phyloP scores from a whole-genome alignment of 352 stramenopile genomes.

The Phytopythium delawarense region DNA sequence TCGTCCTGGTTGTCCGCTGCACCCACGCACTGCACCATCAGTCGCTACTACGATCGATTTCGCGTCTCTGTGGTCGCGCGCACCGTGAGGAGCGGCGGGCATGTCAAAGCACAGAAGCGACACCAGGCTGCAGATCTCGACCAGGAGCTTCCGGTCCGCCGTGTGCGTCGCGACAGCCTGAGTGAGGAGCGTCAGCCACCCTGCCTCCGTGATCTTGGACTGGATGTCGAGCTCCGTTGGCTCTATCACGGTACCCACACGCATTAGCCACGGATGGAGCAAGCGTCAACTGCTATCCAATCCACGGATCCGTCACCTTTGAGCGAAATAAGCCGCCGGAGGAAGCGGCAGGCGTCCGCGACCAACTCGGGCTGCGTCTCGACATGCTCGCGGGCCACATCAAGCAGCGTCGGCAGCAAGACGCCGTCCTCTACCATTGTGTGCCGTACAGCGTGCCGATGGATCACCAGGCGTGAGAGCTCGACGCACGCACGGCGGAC shows the following conservation, averaged over 20 bases:
- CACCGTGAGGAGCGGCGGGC: constrained; percentile 37
- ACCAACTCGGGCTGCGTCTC: constrained; percentile 30
- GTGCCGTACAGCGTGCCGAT: constrained; percentile 17
- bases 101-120: constrained; percentile 52
- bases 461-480: constrained; percentile 41
- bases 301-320: constrained; percentile 16
- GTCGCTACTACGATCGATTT: background rate
- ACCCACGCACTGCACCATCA: background rate
- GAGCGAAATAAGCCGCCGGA: constrained; percentile 41
- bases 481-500: constrained; percentile 55
- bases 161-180: constrained; percentile 26
- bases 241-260: constrained; percentile 12
- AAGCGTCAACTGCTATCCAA: background rate
- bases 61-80: background rate
- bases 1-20: constrained; percentile 54
- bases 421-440: constrained; percentile 28
- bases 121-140: constrained; percentile 33
- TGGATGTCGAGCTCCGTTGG: constrained; percentile 54
- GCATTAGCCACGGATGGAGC: background rate
- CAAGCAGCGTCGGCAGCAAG: constrained; percentile 26
- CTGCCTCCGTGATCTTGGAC: constrained; percentile 40
- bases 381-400: constrained; percentile 25
- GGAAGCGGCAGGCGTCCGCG: constrained; percentile 35
- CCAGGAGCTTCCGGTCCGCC: constrained; percentile 20
- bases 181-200: constrained; percentile 27